phyloP scores from a whole-genome alignment of 2,329 filamentous ascomycete species.

The Trichophyton mentagrophytes region DNA sequence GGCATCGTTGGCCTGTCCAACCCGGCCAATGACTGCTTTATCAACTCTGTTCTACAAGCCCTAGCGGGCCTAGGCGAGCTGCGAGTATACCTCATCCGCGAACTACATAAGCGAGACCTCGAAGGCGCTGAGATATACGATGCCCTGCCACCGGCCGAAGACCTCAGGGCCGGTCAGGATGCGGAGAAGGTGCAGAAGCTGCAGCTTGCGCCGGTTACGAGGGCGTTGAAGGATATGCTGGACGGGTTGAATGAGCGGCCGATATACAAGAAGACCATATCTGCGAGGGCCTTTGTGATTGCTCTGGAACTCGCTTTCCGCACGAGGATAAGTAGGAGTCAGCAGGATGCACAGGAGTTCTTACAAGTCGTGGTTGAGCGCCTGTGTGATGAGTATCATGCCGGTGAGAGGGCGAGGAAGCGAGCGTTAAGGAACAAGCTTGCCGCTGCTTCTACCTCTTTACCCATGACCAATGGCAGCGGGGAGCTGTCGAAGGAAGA shows the following conservation, averaged over 20 bases:
- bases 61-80: constrained; percentile 82
- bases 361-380: constrained; percentile 86
- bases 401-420: constrained; percentile 59
- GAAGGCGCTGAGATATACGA: constrained; percentile 67
- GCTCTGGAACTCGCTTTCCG: constrained; percentile 76
- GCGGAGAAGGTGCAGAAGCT: constrained; percentile 45
- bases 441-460: background rate
- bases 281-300: constrained; percentile 68
- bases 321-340: constrained; percentile 81
- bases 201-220: constrained; percentile 71
- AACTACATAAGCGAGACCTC: constrained; percentile 70
- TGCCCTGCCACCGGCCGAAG: constrained; percentile 39
- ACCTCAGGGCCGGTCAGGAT: constrained; percentile 25
- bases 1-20: constrained; percentile 82
- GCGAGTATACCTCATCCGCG: constrained; percentile 80
- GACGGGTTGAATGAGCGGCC: constrained; percentile 88
- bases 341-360: constrained; percentile 97
- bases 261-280: constrained; percentile 86
- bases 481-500: constrained; percentile 2
- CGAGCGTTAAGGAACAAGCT: constrained; percentile 15
- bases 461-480: background rate
- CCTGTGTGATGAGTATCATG: constrained; percentile 86
- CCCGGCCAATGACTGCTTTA: constrained; percentile 89
- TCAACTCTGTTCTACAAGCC: constrained; percentile 91
- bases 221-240: constrained; percentile 80